Percentiles rank a stretch among this genome's conserved stretches.
Evolutionary conservation across 805 yeast genomes (phyloP).

Genomic region (Komagataella pseudopastoris): DNA sequence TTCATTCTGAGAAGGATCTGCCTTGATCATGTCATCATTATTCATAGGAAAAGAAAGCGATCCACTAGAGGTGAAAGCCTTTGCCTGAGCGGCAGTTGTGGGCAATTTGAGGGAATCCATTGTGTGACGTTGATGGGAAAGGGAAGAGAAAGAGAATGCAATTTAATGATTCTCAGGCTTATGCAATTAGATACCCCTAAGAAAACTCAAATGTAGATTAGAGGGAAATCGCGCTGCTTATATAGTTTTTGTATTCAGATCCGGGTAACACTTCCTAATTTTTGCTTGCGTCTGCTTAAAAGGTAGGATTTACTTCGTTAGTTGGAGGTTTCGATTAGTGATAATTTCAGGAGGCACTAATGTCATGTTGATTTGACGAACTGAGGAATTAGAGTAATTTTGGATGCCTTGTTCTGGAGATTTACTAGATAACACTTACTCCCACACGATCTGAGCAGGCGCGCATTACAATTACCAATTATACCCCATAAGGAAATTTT

Average conservation of each 20-base stretch:
- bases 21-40: constrained; percentile 7
- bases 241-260: not conserved
- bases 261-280: not conserved
- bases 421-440: not conserved
- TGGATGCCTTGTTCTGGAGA: not conserved
- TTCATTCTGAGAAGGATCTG: constrained; percentile 3
- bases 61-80: constrained; percentile 54
- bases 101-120: constrained; percentile 72
- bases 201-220: not conserved
- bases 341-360: not conserved
- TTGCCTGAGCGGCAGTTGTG: constrained; percentile 66
- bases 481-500: not conserved
- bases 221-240: not conserved
- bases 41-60: constrained; percentile 54
- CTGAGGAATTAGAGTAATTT: not conserved
- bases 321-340: not conserved
- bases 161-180: not conserved
- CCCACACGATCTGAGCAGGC: not conserved
- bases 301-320: not conserved
- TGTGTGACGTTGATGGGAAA: not conserved
- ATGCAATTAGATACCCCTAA: not conserved
- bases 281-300: not conserved
- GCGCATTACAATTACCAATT: not conserved
- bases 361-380: not conserved
- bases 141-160: not conserved